These are phyloP conservation scores for Poa annua DNA, from an alignment of 176 grass and related monocot genomes.

Conservation along the genomic window DNA sequence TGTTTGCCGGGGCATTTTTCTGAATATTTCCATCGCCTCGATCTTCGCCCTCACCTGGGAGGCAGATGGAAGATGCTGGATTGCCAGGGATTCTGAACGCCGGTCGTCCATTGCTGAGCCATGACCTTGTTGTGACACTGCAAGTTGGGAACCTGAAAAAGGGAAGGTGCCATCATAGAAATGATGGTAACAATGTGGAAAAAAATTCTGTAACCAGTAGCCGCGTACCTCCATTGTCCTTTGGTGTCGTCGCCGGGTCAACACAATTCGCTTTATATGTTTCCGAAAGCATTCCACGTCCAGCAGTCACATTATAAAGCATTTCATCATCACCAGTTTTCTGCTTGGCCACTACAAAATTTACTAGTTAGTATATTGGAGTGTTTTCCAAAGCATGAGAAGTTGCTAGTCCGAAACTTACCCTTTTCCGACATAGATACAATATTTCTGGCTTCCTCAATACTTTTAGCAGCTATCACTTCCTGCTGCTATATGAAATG, in stretches of 20 bases:
- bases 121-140: neutral
- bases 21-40: slow-evolving; percentile 64
- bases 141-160: slow-evolving; percentile 18
- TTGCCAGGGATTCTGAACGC: slow-evolving; percentile 8
- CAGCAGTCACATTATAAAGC: no score
- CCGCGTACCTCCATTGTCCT: no score
- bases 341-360: no score
- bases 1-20: slow-evolving; percentile 42
- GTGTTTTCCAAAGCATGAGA: neutral
- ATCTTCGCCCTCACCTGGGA: slow-evolving; percentile 48
- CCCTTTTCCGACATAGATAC: neutral
- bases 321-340: no score
- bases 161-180: neutral
- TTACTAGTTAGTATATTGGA: no score
- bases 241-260: no score
- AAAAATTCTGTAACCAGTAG: neutral
- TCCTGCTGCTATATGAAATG: neutral
- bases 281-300: no score
- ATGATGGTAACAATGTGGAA: neutral
- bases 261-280: no score
- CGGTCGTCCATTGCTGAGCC: neutral
- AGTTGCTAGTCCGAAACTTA: slow-evolving; percentile 1
- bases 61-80: slow-evolving; percentile 42
- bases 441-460: slow-evolving; percentile 5
- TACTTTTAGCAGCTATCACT: slow-evolving; percentile 5